Conservation (phyloP, 257 asterid species). For the Gynochthodes officinalis region DNA sequence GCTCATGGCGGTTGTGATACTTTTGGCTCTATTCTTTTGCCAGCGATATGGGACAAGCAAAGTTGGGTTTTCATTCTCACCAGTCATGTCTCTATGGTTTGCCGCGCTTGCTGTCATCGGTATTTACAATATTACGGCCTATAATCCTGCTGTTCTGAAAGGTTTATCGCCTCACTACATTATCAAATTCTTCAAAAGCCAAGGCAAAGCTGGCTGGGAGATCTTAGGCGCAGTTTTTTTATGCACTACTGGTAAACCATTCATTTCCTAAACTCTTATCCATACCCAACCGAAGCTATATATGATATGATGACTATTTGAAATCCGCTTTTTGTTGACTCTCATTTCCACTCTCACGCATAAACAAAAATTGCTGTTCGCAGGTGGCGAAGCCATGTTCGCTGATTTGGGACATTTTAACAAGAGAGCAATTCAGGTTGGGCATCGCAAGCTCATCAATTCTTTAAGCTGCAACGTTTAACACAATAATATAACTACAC, state of each 20-base stretch:
- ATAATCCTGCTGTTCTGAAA: constrained; percentile 26
- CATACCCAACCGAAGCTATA: too few species aligned
- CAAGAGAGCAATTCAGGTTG: constrained; percentile 28
- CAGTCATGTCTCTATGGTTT: constrained; percentile 32
- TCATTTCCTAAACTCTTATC: background rate
- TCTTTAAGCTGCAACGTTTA: background rate
- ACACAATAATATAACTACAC: background rate
- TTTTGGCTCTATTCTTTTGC: constrained; percentile 20
- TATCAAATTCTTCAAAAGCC: constrained; percentile 15
- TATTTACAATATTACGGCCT: constrained; percentile 18
- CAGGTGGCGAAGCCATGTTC: constrained; percentile 35
- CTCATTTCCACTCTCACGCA: background rate
- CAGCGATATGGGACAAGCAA: constrained; percentile 33
- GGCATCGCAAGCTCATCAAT: background rate
- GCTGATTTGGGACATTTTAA: constrained; percentile 35
- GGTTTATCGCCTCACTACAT: constrained; percentile 29
- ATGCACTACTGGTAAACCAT: constrained; percentile 23
- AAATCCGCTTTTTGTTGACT: too few species aligned
- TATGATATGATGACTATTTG: too few species aligned
- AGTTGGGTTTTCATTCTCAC: constrained; percentile 32
- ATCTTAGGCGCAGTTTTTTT: constrained; percentile 32
- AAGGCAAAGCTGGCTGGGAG: constrained; percentile 20
- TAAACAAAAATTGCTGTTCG: too few species aligned
- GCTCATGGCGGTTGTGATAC: constrained; percentile 16
- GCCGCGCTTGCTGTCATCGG: constrained; percentile 19